Evolutionary conservation across 2,329 filamentous ascomycete species (phyloP).

Genomic region (Cladosporium colombiae): DNA sequence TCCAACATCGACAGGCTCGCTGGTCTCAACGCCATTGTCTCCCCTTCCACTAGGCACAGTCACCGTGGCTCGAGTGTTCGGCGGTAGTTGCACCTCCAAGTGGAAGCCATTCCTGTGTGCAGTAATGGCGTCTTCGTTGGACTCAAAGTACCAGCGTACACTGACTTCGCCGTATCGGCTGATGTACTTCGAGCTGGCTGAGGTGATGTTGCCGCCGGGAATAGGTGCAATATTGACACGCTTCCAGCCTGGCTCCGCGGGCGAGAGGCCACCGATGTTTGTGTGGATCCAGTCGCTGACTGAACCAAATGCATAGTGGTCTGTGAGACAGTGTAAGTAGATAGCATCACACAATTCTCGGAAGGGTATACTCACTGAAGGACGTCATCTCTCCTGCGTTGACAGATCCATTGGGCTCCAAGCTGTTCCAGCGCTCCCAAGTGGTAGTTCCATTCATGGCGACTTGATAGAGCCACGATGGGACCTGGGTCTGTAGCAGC

Average conservation of each 20-base stretch:
- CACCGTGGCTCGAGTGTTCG: slow-evolving; percentile 6
- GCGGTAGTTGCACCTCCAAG: slow-evolving; percentile 1
- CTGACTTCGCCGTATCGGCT: slow-evolving; percentile 3
- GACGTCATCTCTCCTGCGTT: slow-evolving; percentile 53
- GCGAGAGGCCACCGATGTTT: slow-evolving; percentile 10
- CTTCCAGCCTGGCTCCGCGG: slow-evolving; percentile 14
- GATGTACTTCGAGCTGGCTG: slow-evolving; percentile 4
- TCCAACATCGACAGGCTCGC: not conserved
- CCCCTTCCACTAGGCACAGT: not conserved
- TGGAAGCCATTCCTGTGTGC: slow-evolving; percentile 16
- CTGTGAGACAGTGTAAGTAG: not conserved
- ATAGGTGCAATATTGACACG: slow-evolving; percentile 1
- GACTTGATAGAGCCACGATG: slow-evolving; percentile 54
- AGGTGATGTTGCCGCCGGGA: slow-evolving; percentile 12
- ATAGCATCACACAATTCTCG: slow-evolving; percentile 24
- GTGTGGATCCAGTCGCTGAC: slow-evolving; percentile 51
- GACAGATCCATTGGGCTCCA: slow-evolving; percentile 47
- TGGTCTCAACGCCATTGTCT: not conserved
- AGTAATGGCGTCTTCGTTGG: slow-evolving; percentile 6
- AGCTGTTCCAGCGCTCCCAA: slow-evolving; percentile 55
- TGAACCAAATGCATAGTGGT: slow-evolving; percentile 54
- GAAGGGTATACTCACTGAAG: slow-evolving; percentile 34
- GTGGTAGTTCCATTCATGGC: slow-evolving; percentile 51
- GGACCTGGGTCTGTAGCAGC: slow-evolving; percentile 49
- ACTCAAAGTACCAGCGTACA: slow-evolving; percentile 8